Evolutionary conservation across 495 filamentous ascomycete species (phyloP).

Genomic region (Hypoxylon rickii): DNA sequence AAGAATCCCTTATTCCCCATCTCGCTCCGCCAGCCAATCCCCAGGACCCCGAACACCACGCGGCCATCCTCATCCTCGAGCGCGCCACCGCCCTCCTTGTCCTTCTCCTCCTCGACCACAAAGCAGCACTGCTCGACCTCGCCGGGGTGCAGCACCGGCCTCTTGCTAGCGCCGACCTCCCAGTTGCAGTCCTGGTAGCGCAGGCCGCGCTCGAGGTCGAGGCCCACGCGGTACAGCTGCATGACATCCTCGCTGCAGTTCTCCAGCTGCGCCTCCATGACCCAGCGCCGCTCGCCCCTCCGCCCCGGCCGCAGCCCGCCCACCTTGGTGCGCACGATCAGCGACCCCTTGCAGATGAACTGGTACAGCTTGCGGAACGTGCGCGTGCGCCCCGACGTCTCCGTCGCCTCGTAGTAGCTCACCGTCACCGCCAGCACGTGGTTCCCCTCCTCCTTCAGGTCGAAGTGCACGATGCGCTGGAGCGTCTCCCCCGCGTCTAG

Average conservation of each 20-base stretch:
- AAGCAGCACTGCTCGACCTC: slow-evolving; percentile 95
- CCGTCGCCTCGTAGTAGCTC: slow-evolving; percentile 75
- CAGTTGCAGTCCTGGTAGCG: slow-evolving; percentile 56
- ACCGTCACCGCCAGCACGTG: slow-evolving; percentile 95
- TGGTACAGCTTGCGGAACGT: slow-evolving; percentile 97
- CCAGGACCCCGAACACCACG: slow-evolving; percentile 76
- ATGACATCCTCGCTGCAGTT: slow-evolving; percentile 78
- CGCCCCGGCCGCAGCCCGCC: slow-evolving; percentile 53
- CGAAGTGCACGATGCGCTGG: slow-evolving; percentile 82
- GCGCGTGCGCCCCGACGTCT: slow-evolving; percentile 70
- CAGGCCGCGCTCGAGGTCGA: slow-evolving; percentile 56
- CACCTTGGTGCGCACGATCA: slow-evolving; percentile 89
- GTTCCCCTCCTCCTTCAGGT: slow-evolving; percentile 90
- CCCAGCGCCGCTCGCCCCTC: slow-evolving; percentile 45
- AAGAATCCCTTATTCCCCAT: slow-evolving; percentile 91
- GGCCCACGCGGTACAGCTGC: slow-evolving; percentile 59
- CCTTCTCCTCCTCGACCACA: slow-evolving; percentile 70
- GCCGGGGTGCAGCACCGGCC: slow-evolving; percentile 75
- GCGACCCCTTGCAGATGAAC: slow-evolving; percentile 85
- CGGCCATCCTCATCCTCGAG: slow-evolving; percentile 58
- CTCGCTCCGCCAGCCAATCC: slow-evolving; percentile 82
- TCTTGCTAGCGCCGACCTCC: slow-evolving; percentile 48
- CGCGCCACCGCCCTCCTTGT: slow-evolving; percentile 46
- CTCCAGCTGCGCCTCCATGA: slow-evolving; percentile 91
- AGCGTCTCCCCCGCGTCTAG: slow-evolving; percentile 70